Evolutionary conservation across 352 stramenopile species (phyloP), one percentile per base, ranked within the genome.

Genomic region (Saprolegnia parasitica): DNA sequence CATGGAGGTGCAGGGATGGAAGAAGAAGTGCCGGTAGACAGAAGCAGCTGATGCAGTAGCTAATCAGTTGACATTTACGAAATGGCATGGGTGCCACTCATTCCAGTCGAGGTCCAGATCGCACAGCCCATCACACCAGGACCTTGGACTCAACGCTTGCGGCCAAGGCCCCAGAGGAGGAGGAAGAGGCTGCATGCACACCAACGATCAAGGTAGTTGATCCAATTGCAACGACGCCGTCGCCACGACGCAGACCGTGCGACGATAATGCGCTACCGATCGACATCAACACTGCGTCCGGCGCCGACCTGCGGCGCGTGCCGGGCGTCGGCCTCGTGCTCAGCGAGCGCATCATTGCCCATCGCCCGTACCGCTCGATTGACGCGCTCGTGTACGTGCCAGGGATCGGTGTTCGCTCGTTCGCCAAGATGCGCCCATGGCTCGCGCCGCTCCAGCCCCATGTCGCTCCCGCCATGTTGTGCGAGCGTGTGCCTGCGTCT

Each of bases 201-300:
- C n/a, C n/a, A n/a, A n/a, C n/a, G n/a, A n/a, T n/a, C n/a, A n/a
- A n/a, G n/a, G n/a, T n/a, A n/a, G n/a, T n/a, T n/a, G n/a, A 49
- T 15, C 3, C 42, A 4, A n/a, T 49, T 49, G 42, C 42, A 10
- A n/a, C 11, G 42, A 8, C 42, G 42, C 18, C 8, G 42, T 49
- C 42, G 8, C 11, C 42, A n/a, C 13, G 11, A n/a, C 42, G 42
- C 18, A 15, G 13, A 4, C 42, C 42, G 42, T 49, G 42, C 42
- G 39, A 8, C 39, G 18, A 49, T n/a, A 49, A 15, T 4, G 3
- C 3, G 67, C 10, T 71, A 56, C 2, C 35, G 15, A 71, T 90
- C 37, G 76, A 88, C 61, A 55, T 90, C 24, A 89, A 90, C 58
- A 46, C 62, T 24, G 81, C 80, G 56, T 76, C 76, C 15, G 21